Evolutionary conservation across 2,329 filamentous ascomycete species (phyloP), one percentile per base, ranked within the genome.

Genomic region (Alternaria gaisen): DNA sequence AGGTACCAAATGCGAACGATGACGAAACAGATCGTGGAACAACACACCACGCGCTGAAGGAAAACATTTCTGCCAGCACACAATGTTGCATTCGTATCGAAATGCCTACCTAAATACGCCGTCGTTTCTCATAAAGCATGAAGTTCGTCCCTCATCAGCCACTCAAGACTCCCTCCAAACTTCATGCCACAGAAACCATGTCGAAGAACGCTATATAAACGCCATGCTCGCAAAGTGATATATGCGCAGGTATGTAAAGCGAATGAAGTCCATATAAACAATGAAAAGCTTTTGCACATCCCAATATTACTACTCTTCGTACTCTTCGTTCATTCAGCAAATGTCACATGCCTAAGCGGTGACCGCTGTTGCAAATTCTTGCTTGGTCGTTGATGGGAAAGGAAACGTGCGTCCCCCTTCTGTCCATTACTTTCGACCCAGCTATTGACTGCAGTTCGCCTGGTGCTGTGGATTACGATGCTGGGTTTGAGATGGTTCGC

Each of bases 171-270:
- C 38, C n/a, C 24, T 22, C 20, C 43, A 56, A 50, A 44, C 56
- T 54, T 43, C 46, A 50, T 48, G 44, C 12, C 28, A 32, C 6
- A 32, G 18, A 47, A 47, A 47, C 44, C 26, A 6, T 20, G 28
- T 47, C 28, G 28, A 34, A 47, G 12, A 43, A 20, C 51, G 51
- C 51, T 53, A 41, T 58, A 32, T 34, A 28, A 36, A 60, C 58
- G 58, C 58, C 58, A 52, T 52, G 58, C 53, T 57, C 46, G 52
- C 48, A 50, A 57, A 46, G 24, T 60, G 58, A 60, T 60, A 60
- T 60, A 60, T 57, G 38, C 58, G 34, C 36, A 58, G 46, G 46
- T 42, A 57, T 56, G 41, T 47, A 32, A 52, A 60, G 48, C 41
- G 41, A 57, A 52, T 22, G 40, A 57, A 53, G 20, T 5, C 53